phyloP scores from a whole-genome alignment of 2,329 filamentous ascomycete genomes.

The Aspergillus pseudoterreus region DNA sequence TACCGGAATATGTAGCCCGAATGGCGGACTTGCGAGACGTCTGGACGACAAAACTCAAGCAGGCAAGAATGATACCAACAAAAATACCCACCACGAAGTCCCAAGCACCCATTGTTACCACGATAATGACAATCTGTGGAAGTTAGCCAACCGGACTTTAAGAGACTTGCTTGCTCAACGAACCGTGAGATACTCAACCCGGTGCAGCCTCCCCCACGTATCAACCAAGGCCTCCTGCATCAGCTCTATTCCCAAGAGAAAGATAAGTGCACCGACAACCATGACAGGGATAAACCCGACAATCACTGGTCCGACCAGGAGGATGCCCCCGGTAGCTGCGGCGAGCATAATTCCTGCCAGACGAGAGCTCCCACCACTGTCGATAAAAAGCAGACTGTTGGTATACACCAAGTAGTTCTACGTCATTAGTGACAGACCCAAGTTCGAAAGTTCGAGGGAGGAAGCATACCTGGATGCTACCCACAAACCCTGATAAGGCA shows the following conservation, averaged over 20 bases:
- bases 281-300: constrained; percentile 95
- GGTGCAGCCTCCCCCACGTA: constrained; percentile 82
- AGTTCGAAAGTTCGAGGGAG: too few species aligned
- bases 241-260: constrained; percentile 88
- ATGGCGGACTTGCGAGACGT: constrained; percentile 87
- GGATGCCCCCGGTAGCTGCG: constrained; percentile 70
- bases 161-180: constrained; percentile 18
- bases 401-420: constrained; percentile 97
- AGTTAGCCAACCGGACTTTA: not conserved
- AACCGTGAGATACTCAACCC: constrained; percentile 83
- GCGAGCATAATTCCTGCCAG: constrained; percentile 84
- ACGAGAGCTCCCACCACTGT: constrained; percentile 82
- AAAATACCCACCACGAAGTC: constrained; percentile 96
- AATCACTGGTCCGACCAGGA: constrained; percentile 79
- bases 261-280: constrained; percentile 94
- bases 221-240: constrained; percentile 83
- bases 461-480: constrained; percentile 67
- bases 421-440: constrained; percentile 20
- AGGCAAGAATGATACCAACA: constrained; percentile 85
- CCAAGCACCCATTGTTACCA: constrained; percentile 92
- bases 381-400: constrained; percentile 95
- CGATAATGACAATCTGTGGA: constrained; percentile 70
- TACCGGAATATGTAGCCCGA: constrained; percentile 82
- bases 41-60: constrained; percentile 85
- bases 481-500: constrained; percentile 76